phyloP scores from a whole-genome alignment of 2,329 filamentous ascomycete genomes.

The Pseudogymnoascus sp. region DNA sequence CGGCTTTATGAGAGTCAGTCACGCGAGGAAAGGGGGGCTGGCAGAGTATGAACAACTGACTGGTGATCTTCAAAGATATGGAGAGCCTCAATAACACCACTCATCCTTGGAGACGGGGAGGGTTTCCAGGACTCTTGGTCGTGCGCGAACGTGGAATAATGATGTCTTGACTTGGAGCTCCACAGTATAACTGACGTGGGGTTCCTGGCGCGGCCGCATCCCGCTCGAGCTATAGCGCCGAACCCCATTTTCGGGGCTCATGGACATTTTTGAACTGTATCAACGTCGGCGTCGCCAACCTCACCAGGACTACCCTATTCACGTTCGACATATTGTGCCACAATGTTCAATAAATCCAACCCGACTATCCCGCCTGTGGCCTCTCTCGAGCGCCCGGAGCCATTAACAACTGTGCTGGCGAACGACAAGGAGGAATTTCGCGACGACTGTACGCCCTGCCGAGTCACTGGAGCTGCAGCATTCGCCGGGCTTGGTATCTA shows the following conservation, averaged over 20 bases:
- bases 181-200: constrained; percentile 8
- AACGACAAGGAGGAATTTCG: constrained; percentile 18
- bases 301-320: neutral
- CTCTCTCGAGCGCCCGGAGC: constrained; percentile 22
- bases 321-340: neutral
- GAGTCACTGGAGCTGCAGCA: constrained; percentile 56
- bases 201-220: constrained; percentile 10
- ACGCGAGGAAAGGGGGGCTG: neutral
- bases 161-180: constrained; percentile 10
- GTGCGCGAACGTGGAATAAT: constrained; percentile 6
- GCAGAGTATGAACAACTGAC: constrained; percentile 42
- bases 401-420: constrained; percentile 21
- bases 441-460: constrained; percentile 36
- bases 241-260: neutral
- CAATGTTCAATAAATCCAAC: constrained; percentile 13
- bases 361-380: constrained; percentile 11
- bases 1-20: constrained; percentile 45
- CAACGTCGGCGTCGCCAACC: neutral
- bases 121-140: neutral
- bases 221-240: constrained; percentile 2
- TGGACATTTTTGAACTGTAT: neutral
- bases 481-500: constrained; percentile 71
- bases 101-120: constrained; percentile 48
- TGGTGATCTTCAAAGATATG: constrained; percentile 96
- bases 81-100: constrained; percentile 83